Conservation (phyloP, 495 filamentous ascomycete genomes). For the Hapsidospora chrysogenum region DNA sequence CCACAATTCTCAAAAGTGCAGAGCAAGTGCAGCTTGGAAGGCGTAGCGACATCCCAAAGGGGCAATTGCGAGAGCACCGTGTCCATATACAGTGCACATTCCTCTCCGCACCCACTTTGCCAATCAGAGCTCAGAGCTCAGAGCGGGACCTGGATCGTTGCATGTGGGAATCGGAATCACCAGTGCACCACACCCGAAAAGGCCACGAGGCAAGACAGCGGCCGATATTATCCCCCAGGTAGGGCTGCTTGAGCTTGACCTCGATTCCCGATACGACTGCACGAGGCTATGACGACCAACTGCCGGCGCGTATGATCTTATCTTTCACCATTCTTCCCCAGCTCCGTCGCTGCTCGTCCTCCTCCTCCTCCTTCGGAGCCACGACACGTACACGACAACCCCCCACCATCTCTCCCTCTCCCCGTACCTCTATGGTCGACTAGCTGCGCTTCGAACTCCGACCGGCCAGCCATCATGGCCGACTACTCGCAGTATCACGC, state of each 20-base stretch:
- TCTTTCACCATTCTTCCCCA: background rate
- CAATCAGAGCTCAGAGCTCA: too few relatives aligned
- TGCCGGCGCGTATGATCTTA: background rate
- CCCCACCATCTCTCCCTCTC: background rate
- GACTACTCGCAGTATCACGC: constrained; percentile 66
- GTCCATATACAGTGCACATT: too few relatives aligned
- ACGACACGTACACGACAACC: background rate
- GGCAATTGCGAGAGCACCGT: too few relatives aligned
- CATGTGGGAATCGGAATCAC: background rate
- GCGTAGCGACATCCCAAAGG: too few relatives aligned
- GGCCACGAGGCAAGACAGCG: background rate
- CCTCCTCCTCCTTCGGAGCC: background rate
- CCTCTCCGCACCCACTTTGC: too few relatives aligned
- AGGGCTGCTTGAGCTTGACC: background rate
- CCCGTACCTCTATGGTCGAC: background rate
- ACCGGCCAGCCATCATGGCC: constrained; percentile 34
- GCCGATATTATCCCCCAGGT: background rate
- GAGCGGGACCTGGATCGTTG: too few relatives aligned
- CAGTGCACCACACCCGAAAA: background rate
- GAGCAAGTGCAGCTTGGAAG: too few relatives aligned
- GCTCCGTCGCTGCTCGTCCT: background rate
- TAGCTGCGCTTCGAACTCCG: background rate
- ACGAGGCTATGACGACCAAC: background rate
- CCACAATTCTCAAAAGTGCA: too few relatives aligned
- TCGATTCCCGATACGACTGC: background rate